These are phyloP conservation scores for Hyphodiscus sp. DNA, from an alignment of 2,329 filamentous ascomycete genomes.

Conservation along the genomic window DNA sequence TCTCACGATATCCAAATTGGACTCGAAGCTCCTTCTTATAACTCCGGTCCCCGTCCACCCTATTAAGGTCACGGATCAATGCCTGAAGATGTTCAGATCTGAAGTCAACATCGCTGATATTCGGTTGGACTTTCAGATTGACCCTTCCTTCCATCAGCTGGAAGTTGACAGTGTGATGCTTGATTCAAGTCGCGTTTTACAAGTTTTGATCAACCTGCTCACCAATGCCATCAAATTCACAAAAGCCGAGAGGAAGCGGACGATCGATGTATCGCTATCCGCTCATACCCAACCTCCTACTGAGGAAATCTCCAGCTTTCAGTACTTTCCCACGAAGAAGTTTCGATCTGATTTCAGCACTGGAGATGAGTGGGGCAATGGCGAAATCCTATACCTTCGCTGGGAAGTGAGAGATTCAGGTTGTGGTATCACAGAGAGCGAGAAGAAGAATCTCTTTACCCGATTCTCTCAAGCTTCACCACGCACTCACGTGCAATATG, in stretches of 20 bases:
- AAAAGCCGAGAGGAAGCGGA: slow-evolving; percentile 51
- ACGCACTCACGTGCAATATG: slow-evolving; percentile 71
- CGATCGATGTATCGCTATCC: slow-evolving; percentile 38
- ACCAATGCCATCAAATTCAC: slow-evolving; percentile 84
- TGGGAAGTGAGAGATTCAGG: slow-evolving; percentile 74
- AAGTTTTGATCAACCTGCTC: slow-evolving; percentile 74
- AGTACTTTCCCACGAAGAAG: slow-evolving; percentile 23
- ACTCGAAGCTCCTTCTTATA: slow-evolving; percentile 62
- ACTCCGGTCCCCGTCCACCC: slow-evolving; percentile 65
- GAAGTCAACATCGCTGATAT: slow-evolving; percentile 67
- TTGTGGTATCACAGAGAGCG: slow-evolving; percentile 60
- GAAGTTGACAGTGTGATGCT: slow-evolving; percentile 59
- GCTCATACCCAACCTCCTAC: slow-evolving; percentile 12
- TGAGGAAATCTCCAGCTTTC: slow-evolving; percentile 4
- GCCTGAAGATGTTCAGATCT: slow-evolving; percentile 72
- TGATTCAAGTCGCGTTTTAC: slow-evolving; percentile 68
- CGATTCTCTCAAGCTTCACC: slow-evolving; percentile 73
- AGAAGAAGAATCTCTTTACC: slow-evolving; percentile 68
- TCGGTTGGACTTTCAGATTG: slow-evolving; percentile 55
- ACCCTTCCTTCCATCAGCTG: slow-evolving; percentile 52
- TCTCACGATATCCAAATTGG: slow-evolving; percentile 62
- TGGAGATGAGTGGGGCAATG: slow-evolving; percentile 28
- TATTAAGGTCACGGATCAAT: slow-evolving; percentile 56
- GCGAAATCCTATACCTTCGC: slow-evolving; percentile 56
- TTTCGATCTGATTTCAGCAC: slow-evolving; percentile 19